Conservation (phyloP, 2,329 filamentous ascomycete genomes). For the Sarocladium brachiariae region DNA sequence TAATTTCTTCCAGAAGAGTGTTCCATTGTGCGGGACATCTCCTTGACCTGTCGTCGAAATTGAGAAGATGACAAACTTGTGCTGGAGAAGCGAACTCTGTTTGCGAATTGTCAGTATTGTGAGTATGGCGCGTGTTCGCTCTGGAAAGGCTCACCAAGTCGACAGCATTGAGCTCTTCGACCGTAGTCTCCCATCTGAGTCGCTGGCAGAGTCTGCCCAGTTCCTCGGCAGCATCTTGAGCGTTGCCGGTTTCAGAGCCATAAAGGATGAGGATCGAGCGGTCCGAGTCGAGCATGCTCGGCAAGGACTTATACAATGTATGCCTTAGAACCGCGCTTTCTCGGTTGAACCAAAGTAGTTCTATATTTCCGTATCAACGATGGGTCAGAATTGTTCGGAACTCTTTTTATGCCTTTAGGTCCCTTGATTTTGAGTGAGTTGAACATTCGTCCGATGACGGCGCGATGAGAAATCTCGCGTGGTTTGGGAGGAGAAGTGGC, state of each 20-base stretch:
- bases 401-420: background rate
- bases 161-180: conserved; percentile 71
- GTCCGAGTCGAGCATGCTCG: conserved; percentile 20
- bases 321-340: too few relatives aligned
- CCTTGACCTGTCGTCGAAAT: conserved; percentile 93
- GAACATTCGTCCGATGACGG: conserved; percentile 3
- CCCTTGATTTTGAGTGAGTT: background rate
- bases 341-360: background rate
- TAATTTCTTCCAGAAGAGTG: conserved; percentile 77
- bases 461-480: background rate
- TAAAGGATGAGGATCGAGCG: conserved; percentile 67
- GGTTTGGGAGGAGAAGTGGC: background rate
- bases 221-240: conserved; percentile 85
- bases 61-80: conserved; percentile 65
- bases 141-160: conserved; percentile 55
- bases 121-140: conserved; percentile 10
- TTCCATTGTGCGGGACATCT: conserved; percentile 79
- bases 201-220: conserved; percentile 68
- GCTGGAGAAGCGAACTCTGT: conserved; percentile 44
- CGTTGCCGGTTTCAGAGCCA: conserved; percentile 91
- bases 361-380: background rate
- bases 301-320: background rate
- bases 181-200: conserved; percentile 67
- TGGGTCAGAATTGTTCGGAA: background rate
- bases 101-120: background rate